Base-by-base conservation (phyloP, 441 rosid genomes). In the Eutrema salsugineum region DNA sequence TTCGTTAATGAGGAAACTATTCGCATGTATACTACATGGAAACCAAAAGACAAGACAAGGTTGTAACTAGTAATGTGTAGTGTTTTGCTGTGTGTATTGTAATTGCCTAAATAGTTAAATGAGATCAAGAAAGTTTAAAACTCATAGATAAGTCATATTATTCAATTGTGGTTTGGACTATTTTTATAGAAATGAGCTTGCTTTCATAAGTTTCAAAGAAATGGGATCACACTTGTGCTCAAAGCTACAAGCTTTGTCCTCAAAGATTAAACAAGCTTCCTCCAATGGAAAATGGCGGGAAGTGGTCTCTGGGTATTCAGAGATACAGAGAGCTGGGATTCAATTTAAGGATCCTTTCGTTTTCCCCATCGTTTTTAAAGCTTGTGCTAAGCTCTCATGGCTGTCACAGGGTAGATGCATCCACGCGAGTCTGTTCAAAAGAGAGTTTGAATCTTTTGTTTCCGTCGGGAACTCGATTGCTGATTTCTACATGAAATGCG, bases 401-500 rank as follows among this genome's bases (percentile, higher is more conserved):
- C 8, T 40, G 42, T 6, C 28, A 22, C 80, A 78, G 5, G 90
- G 89, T 38, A 80, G 67, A 63, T 80, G 83, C 16, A 14, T 87
- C 60, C 96, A 88, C 56, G 84, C 78, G 50, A 73, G 72, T 74
- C 27, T 83, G 73, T 71, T 82, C 77, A 91, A 86, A 78, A 85
- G 71, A 63, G 91, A 91, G 27, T 78, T 82, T n/a, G 86, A 81
- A 5, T 78, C 83, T 8, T 81, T 70, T 44, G 61, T 83, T 56
- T 86, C 89, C 35, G 63, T 81, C 3, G 87, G 86, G 49, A 89
- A 87, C 69, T 87, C 93, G 33, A 68, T 82, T 65, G 19, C 82
- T 77, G 91, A 85, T 78, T 85, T 84, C 32, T 91, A 89, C 79
- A 40, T 78, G 54, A 87, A 89, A 80, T 68, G 82, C 59, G 80